Conservation (phyloP, 2,329 filamentous ascomycete species). For the Fusarium virguliforme region DNA sequence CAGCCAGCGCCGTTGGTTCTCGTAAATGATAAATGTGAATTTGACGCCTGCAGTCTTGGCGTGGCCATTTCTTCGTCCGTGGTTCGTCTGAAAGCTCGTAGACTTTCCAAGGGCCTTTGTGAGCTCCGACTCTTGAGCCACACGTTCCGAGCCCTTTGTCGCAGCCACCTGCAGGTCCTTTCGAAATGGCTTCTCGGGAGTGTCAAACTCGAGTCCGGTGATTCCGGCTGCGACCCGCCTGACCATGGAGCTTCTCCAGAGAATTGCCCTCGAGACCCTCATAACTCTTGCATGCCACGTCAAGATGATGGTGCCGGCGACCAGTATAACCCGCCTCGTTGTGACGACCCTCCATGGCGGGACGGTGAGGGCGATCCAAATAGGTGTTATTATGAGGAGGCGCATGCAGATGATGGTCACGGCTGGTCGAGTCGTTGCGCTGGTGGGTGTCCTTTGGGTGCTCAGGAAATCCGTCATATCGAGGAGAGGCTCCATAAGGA, state of each 20-base stretch:
- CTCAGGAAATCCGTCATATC: slow-evolving; percentile 94
- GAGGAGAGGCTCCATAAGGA: slow-evolving; percentile 89
- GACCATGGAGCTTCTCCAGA: slow-evolving; percentile 89
- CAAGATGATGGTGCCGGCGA: slow-evolving; percentile 86
- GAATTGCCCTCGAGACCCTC: slow-evolving; percentile 85
- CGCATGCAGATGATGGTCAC: slow-evolving; percentile 91
- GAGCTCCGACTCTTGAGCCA: slow-evolving; percentile 61
- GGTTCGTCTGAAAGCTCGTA: slow-evolving; percentile 51
- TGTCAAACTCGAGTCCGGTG: slow-evolving; percentile 84
- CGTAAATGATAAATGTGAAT: slow-evolving; percentile 96
- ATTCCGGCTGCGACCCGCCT: slow-evolving; percentile 79
- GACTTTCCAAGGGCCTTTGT: slow-evolving; percentile 60
- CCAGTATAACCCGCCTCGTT: slow-evolving; percentile 85
- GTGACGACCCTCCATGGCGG: slow-evolving; percentile 90
- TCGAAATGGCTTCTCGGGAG: slow-evolving; percentile 58
- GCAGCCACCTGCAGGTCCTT: slow-evolving; percentile 50
- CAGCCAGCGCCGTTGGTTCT: slow-evolving; percentile 96
- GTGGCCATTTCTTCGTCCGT: slow-evolving; percentile 54
- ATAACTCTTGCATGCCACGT: slow-evolving; percentile 95
- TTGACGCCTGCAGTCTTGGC: slow-evolving; percentile 84
- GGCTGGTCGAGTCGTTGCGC: slow-evolving; percentile 90
- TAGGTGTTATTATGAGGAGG: slow-evolving; percentile 87
- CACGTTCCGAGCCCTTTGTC: slow-evolving; percentile 39
- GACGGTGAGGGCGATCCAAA: slow-evolving; percentile 88
- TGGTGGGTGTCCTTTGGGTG: slow-evolving; percentile 90